These are phyloP conservation scores for Viridothelium virens DNA, from an alignment of 495 filamentous ascomycete genomes.

Conservation along the genomic window DNA sequence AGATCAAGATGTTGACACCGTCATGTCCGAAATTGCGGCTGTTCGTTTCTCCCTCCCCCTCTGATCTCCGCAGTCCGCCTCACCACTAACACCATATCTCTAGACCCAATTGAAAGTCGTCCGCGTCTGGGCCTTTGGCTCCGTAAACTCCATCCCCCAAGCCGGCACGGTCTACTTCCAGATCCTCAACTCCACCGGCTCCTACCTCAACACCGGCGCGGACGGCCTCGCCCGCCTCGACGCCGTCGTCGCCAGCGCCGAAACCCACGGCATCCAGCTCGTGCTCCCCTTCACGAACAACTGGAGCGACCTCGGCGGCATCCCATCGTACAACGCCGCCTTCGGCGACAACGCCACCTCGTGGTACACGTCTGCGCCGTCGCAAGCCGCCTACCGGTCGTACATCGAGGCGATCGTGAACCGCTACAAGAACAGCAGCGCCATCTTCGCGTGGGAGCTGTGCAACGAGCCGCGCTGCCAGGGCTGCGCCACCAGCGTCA, in stretches of 20 bases:
- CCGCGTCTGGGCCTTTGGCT: slow-evolving; percentile 24
- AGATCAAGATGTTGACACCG: slow-evolving; percentile 21
- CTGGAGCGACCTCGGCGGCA: slow-evolving; percentile 25
- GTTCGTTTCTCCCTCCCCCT: too few species aligned
- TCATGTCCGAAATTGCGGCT: background rate
- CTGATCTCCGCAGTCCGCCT: too few species aligned
- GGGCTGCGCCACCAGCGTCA: slow-evolving; percentile 49
- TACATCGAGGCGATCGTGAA: slow-evolving; percentile 57
- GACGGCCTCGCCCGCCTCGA: slow-evolving; percentile 21
- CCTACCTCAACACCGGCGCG: slow-evolving; percentile 28
- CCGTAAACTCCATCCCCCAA: slow-evolving; percentile 9
- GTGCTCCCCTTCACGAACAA: slow-evolving; percentile 24
- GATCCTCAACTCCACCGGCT: slow-evolving; percentile 29
- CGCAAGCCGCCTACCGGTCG: slow-evolving; percentile 52
- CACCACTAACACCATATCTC: too few species aligned
- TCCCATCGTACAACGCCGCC: slow-evolving; percentile 15
- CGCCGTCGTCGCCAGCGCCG: slow-evolving; percentile 19
- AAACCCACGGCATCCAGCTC: slow-evolving; percentile 29
- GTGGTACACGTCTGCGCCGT: slow-evolving; percentile 45
- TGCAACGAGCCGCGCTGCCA: slow-evolving; percentile 64
- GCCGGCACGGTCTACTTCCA: slow-evolving; percentile 33
- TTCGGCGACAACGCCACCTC: slow-evolving; percentile 31
- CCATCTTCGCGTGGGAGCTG: slow-evolving; percentile 66
- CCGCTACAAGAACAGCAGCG: slow-evolving; percentile 48
- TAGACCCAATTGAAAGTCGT: slow-evolving; percentile 44